Evolutionary conservation across 2,329 filamentous ascomycete genomes (phyloP), one percentile per base, ranked within the genome.

Genomic region (Fusarium sp.): DNA sequence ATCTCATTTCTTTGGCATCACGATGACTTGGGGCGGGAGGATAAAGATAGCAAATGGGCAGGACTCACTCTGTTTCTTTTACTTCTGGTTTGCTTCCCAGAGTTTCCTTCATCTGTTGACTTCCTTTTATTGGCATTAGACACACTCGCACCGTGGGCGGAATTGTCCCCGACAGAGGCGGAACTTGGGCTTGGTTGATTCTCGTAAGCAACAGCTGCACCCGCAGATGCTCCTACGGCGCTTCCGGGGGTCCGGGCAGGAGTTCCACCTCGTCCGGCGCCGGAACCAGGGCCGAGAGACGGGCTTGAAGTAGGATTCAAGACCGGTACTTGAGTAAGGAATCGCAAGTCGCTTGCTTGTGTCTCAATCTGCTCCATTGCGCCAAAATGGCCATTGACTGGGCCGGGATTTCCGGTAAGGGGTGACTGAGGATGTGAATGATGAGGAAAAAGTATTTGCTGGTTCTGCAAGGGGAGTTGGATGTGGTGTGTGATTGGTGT

Each of bases 61-160:
- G 49, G 47, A 84, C 84, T 80, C 72, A 87, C 85, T 76, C 87
- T 80, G 70, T 89, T 90, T 63, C 87, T 84, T 76, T 89, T 90
- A 77, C 86, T 88, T 71, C 87, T 80, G 78, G 87, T 87, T 79
- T 86, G 85, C 77, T 85, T 87, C 20, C 78, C 73, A 16, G 70
- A 64, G 20, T 68, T 70, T 22, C 58, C 54, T 16, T 85, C 84
- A 40, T 83, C 82, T 12, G 82, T 76, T 18, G 79, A 80, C 77
- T 81, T 81, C 57, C 78, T 78, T 77, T 80, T 81, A 69, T 67
- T 79, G 70, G 71, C 67, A 66, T 67, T 75, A 58, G 65, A 72
- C 49, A 67, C 60, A 44, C 67, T 68, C 58, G 70, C 70, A 48
- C 69, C 67, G 29, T 74, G 79, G 67, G 84, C 83, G 84, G 84